phyloP scores from a whole-genome alignment of 306 rosid genomes.

The Fagus sylvatica region DNA sequence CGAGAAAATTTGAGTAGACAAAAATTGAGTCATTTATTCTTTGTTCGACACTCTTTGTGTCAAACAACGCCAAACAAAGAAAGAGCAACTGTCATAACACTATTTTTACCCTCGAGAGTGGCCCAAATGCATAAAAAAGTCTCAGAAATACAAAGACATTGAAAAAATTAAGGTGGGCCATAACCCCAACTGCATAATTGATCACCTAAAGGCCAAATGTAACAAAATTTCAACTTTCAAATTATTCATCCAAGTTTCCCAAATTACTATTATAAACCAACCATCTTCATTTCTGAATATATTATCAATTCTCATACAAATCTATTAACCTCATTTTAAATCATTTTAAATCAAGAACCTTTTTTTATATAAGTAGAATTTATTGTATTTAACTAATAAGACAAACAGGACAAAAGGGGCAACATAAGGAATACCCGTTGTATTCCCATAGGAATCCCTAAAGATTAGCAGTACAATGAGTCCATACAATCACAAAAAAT shows the following conservation, averaged over 20 bases:
- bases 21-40: too few relatives aligned
- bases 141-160: not conserved
- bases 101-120: not conserved
- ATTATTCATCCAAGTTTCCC: not conserved
- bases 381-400: too few relatives aligned
- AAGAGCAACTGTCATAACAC: too few relatives aligned
- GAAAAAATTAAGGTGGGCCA: not conserved
- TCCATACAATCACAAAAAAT: too few relatives aligned
- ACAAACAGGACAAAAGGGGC: too few relatives aligned
- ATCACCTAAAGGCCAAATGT: not conserved
- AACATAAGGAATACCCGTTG: too few relatives aligned
- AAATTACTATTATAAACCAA: slow-evolving; percentile 9
- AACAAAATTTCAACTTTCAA: not conserved
- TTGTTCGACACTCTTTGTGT: too few relatives aligned
- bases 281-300: slow-evolving; percentile 12
- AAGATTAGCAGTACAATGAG: too few relatives aligned
- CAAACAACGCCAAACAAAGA: too few relatives aligned
- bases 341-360: not conserved
- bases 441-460: too few relatives aligned
- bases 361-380: too few relatives aligned
- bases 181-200: not conserved
- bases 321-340: not conserved
- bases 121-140: not conserved
- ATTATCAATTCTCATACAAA: slow-evolving; percentile 2
- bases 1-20: too few relatives aligned